phyloP scores from a whole-genome alignment of 2,329 filamentous ascomycete species.

The Microdochium trichocladiopsis region DNA sequence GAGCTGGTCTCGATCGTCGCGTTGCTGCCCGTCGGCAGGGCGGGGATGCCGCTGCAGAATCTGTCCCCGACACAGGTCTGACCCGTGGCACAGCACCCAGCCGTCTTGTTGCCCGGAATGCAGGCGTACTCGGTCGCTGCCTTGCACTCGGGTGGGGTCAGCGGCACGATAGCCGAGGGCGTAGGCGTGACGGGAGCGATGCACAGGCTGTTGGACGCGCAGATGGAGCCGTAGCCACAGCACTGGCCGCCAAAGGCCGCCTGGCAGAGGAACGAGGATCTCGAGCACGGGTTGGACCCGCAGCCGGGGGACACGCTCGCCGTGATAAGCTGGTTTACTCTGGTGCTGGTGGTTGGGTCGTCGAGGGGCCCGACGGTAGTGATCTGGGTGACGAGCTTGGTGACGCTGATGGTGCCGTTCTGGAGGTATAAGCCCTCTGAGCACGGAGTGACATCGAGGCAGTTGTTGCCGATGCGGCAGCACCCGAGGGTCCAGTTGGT shows the following conservation, averaged over 20 bases:
- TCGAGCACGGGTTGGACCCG: conserved; percentile 13
- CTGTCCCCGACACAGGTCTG: conserved; percentile 25
- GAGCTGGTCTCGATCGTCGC: conserved; percentile 17
- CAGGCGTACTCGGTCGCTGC: conserved; percentile 34
- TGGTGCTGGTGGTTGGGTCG: not conserved
- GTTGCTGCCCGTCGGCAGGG: conserved; percentile 23
- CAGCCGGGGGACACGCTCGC: not conserved
- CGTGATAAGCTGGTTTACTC: not conserved
- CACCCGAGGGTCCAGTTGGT: not conserved
- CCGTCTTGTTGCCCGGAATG: conserved; percentile 25
- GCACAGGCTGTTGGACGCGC: conserved; percentile 28
- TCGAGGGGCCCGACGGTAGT: not conserved
- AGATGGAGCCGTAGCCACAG: conserved; percentile 37
- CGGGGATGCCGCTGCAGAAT: conserved; percentile 29
- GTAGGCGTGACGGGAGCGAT: conserved; percentile 15
- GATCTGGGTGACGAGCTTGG: not conserved
- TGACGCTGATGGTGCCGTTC: not conserved
- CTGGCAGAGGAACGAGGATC: conserved; percentile 34
- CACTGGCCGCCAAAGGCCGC: conserved; percentile 37
- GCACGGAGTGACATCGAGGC: not conserved
- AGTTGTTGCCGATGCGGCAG: not conserved
- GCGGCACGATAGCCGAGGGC: conserved; percentile 20
- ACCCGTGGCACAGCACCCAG: conserved; percentile 41
- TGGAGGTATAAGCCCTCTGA: not conserved
- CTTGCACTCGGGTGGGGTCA: conserved; percentile 34